Base-by-base conservation (phyloP, 1,284 basidiomycete species). In the Puccinia coronata region DNA sequence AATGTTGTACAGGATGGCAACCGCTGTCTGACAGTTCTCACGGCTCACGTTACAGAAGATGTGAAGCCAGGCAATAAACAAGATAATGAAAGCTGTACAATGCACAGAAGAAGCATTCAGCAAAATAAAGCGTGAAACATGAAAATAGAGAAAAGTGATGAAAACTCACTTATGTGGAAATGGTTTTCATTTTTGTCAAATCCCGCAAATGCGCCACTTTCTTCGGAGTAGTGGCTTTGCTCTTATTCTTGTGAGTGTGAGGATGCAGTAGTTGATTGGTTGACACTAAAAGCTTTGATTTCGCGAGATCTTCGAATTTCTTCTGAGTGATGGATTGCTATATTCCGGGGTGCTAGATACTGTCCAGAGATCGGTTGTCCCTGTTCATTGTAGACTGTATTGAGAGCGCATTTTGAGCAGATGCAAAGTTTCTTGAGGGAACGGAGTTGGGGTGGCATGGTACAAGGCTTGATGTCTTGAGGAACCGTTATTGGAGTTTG, bases 41-140 rank as follows among this genome's bases (percentile, higher is more conserved):
- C 31, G 74, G 34, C 74, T 77, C 23, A 77, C 41, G 23, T 65
- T 59, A 36, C 70, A 75, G 55, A 75, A 75, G 4, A 75, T 11
- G 41, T 75, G 55, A 34, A 75, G 72, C 72, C 74, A 77, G 18
- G 31, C 12, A 28, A 65, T 31, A 34, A 77, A 65, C n/a, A 65
- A n/a, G 18, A 43, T 51, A 9, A 77, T 65, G 16, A 49, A 59
- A 43, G 51, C 74, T 74, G 25, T 20, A 71, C 4, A 2, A 71
- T 51, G 23, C 5, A 34, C 28, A 20, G 28, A 28, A 43, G 8
- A 6, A 70, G 31, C 36, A 41, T 23, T 31, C 25, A 34, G 36
- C 6, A 55, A 55, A 5, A 59, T 28, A 59, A 59, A 28, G 28
- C 6, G n/a, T n/a, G n/a, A n/a, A n/a, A n/a, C n/a, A 20, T 63